Percentiles rank a stretch among this genome's conserved stretches.
phyloP scores from a whole-genome alignment of 1,284 basidiomycete genomes.

The Ustilago tritici region DNA sequence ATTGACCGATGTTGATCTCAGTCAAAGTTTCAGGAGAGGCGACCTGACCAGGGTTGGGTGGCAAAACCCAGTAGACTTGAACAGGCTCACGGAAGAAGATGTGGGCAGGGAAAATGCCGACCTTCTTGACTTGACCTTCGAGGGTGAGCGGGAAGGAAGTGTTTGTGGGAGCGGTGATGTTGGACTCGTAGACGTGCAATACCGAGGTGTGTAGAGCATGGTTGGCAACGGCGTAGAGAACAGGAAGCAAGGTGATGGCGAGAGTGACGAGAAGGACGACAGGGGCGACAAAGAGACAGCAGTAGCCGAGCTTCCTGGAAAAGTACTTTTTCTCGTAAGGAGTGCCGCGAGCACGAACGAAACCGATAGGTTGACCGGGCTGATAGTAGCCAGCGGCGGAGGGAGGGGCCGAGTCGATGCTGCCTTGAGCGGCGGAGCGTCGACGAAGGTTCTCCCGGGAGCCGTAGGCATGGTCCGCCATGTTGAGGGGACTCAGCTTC shows the following conservation, averaged over 20 bases:
- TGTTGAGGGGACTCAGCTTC: conserved; percentile 44
- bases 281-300: conserved; percentile 61
- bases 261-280: conserved; percentile 56
- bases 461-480: conserved; percentile 54
- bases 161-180: conserved; percentile 68
- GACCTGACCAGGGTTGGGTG: conserved; percentile 48
- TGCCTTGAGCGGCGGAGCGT: conserved; percentile 42
- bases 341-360: conserved; percentile 62
- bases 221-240: conserved; percentile 68
- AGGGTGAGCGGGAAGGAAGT: conserved; percentile 68
- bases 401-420: conserved; percentile 36
- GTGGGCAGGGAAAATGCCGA: conserved; percentile 70
- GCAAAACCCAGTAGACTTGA: conserved; percentile 68
- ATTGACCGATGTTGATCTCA: conserved; percentile 66
- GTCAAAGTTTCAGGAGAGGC: conserved; percentile 49
- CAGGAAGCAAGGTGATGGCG: conserved; percentile 66
- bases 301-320: conserved; percentile 63
- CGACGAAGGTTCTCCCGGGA: conserved; percentile 53
- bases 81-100: conserved; percentile 69
- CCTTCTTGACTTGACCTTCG: conserved; percentile 68
- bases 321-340: conserved; percentile 68
- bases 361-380: conserved; percentile 63
- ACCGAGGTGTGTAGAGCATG: conserved; percentile 68
- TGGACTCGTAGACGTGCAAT: conserved; percentile 67
- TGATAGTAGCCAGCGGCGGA: conserved; percentile 47